Conservation (phyloP, 1,139 yeast genomes). For the Suhomyces bribrorum region DNA sequence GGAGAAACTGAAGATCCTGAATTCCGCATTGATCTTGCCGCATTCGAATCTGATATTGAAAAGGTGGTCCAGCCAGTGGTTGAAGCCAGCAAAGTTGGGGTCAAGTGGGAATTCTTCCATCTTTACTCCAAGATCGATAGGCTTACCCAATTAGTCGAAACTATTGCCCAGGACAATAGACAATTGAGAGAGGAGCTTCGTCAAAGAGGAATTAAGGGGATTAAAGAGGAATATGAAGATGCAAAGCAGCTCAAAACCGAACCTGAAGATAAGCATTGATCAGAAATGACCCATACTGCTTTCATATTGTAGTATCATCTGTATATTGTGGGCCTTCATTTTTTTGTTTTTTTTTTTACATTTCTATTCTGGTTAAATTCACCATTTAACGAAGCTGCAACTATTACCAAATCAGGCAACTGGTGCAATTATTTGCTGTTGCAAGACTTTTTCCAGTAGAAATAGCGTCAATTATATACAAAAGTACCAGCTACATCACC, state of each 20-base stretch:
- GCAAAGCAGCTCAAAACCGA: background rate
- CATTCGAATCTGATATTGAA: conserved; percentile 53
- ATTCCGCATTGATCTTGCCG: conserved; percentile 50
- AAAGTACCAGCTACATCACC: no score
- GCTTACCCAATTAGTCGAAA: conserved; percentile 43
- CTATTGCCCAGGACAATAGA: conserved; percentile 45
- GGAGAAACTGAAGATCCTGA: conserved; percentile 78
- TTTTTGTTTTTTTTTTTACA: no score
- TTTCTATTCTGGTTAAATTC: no score
- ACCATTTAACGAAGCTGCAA: no score
- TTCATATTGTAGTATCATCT: no score
- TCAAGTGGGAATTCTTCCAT: conserved; percentile 67
- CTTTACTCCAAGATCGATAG: conserved; percentile 52
- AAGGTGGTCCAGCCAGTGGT: conserved; percentile 57
- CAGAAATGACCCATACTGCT: no score
- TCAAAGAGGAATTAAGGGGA: background rate
- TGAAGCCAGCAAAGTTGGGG: conserved; percentile 55
- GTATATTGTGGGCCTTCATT: no score
- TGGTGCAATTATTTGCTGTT: no score
- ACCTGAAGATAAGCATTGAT: background rate
- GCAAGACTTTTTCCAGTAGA: no score
- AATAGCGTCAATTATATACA: no score
- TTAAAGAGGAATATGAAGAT: background rate
- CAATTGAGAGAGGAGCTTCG: conserved; percentile 23
- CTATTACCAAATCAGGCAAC: no score